Evolutionary conservation across 257 asterid genomes (phyloP).

Genomic region (Nicotiana otophora): DNA sequence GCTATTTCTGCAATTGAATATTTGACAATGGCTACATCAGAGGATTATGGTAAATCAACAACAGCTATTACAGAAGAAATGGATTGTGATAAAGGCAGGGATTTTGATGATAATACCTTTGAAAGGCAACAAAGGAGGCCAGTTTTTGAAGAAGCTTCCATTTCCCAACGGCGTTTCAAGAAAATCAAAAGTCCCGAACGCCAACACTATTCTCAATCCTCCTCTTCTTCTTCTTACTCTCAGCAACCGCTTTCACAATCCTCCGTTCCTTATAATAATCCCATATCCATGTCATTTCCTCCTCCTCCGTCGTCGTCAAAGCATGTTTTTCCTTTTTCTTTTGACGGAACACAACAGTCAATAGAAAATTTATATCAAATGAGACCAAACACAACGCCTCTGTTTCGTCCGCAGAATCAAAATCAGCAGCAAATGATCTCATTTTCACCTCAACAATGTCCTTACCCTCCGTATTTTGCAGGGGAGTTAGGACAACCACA

Average conservation of each 20-base stretch:
- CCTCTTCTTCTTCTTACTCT: conserved; percentile 11
- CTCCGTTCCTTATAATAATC: neutral
- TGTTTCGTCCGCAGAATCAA: conserved; percentile 24
- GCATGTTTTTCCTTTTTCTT: conserved; percentile 59
- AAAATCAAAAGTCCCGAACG: conserved; percentile 59
- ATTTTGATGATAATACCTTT: conserved; percentile 16
- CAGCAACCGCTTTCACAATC: conserved; percentile 6
- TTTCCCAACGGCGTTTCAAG: conserved; percentile 52
- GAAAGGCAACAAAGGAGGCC: conserved; percentile 48
- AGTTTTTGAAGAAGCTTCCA: conserved; percentile 55
- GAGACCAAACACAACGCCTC: conserved; percentile 25
- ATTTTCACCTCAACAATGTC: conserved; percentile 36
- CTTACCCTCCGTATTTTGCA: conserved; percentile 65
- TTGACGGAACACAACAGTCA: conserved; percentile 33
- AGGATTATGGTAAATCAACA: conserved; percentile 46
- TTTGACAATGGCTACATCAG: conserved; percentile 34
- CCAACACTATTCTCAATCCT: conserved; percentile 20
- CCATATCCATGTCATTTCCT: conserved; percentile 16
- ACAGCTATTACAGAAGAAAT: conserved; percentile 22
- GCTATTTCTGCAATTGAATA: neutral
- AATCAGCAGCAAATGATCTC: conserved; percentile 79
- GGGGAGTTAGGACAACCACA: conserved; percentile 29
- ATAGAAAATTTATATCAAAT: conserved; percentile 17
- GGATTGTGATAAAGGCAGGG: neutral
- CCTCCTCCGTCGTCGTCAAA: conserved; percentile 30